Evolutionary conservation across 345 rosid genomes (phyloP).

Genomic region (Salix arbutifolia): DNA sequence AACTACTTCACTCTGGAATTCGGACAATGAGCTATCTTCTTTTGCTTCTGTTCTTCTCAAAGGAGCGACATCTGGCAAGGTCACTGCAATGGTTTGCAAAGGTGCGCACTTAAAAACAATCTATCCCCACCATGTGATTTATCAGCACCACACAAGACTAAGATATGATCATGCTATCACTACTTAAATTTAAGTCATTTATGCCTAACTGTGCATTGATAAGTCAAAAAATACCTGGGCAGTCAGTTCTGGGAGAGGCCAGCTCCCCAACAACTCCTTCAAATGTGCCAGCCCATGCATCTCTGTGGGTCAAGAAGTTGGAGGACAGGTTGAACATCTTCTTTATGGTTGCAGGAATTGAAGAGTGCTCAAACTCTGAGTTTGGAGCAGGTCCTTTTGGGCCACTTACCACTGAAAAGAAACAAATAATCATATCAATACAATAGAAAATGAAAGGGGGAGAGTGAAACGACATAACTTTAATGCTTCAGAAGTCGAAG

Average conservation of each 20-base stretch:
- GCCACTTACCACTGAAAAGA: conserved; percentile 55
- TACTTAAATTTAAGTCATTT: background rate
- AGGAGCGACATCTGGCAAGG: conserved; percentile 63
- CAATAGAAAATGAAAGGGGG: background rate
- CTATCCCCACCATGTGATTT: background rate
- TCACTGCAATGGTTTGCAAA: conserved; percentile 36
- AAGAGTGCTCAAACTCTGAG: conserved; percentile 91
- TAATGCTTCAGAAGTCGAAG: background rate
- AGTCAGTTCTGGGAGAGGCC: conserved; percentile 80
- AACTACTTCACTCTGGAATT: conserved; percentile 86
- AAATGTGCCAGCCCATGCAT: conserved; percentile 97
- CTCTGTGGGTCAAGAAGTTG: conserved; percentile 86
- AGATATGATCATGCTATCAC: background rate
- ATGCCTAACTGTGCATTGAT: background rate
- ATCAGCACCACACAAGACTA: background rate
- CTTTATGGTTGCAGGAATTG: conserved; percentile 92
- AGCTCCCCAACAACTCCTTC: conserved; percentile 65
- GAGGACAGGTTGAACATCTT: conserved; percentile 81
- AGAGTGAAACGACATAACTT: background rate
- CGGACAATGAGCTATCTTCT: conserved; percentile 55
- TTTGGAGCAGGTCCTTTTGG: conserved; percentile 65
- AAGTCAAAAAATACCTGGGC: conserved; percentile 48
- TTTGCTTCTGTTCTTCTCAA: conserved; percentile 70
- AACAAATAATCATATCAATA: background rate
- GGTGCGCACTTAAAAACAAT: background rate